A percentile compares a stretch with the other conserved stretches of the same genome.
These are phyloP conservation scores for Mycogone perniciosa DNA, from an alignment of 2,329 filamentous ascomycete genomes.

Conservation along the genomic window DNA sequence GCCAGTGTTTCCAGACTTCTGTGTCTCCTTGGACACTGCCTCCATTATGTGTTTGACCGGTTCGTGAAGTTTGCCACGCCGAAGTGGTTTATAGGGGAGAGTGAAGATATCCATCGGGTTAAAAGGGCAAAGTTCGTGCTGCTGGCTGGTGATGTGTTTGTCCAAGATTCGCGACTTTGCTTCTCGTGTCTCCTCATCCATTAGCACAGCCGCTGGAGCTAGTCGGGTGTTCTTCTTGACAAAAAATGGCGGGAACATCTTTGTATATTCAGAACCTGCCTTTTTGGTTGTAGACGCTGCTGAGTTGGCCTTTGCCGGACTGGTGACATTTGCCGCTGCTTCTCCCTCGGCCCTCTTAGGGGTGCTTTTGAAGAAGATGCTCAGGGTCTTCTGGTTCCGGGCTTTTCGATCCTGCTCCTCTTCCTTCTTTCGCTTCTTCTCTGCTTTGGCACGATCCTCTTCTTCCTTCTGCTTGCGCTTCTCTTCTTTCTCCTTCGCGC, in stretches of 20 bases:
- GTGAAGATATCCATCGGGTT: conserved; percentile 41
- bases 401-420: conserved; percentile 46
- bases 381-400: conserved; percentile 41
- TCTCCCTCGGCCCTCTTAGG: conserved; percentile 37
- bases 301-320: conserved; percentile 23
- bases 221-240: conserved; percentile 67
- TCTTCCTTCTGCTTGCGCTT: conserved; percentile 37
- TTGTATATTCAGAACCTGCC: conserved; percentile 53
- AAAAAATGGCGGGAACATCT: conserved; percentile 75
- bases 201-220: conserved; percentile 51
- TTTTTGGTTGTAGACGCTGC: conserved; percentile 13
- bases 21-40: conserved; percentile 42
- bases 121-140: conserved; percentile 38
- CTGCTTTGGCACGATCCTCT: conserved; percentile 33
- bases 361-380: conserved; percentile 40
- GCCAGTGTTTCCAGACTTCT: conserved; percentile 29
- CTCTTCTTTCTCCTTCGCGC: conserved; percentile 33
- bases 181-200: conserved; percentile 52
- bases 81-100: conserved; percentile 31
- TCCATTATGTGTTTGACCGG: conserved; percentile 58
- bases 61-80: conserved; percentile 42
- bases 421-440: conserved; percentile 45
- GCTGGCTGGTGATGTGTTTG: conserved; percentile 42
- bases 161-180: conserved; percentile 47
- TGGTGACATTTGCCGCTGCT: conserved; percentile 21